These are phyloP conservation scores for Ophioceras dolichostomum DNA, from an alignment of 2,329 filamentous ascomycete species.

Conservation along the genomic window DNA sequence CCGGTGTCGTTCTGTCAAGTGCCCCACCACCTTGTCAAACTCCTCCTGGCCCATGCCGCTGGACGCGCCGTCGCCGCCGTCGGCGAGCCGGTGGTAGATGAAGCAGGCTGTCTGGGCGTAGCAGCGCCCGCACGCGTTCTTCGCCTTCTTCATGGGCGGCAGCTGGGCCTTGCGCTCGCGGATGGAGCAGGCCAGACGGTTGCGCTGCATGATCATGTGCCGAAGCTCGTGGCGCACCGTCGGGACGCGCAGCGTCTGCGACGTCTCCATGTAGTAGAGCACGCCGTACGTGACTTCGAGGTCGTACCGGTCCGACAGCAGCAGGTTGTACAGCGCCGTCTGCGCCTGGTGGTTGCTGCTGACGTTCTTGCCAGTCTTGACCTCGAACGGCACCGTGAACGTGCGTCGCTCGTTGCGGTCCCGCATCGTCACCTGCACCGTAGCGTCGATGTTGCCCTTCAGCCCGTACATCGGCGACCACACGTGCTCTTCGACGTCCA, in stretches of 20 bases:
- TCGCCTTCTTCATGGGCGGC: conserved; percentile 74
- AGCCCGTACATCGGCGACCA: conserved; percentile 97
- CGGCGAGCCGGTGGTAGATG: conserved; percentile 82
- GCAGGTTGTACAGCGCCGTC: conserved; percentile 84
- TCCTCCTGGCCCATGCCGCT: conserved; percentile 64
- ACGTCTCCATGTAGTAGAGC: conserved; percentile 89
- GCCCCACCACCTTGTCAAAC: conserved; percentile 69
- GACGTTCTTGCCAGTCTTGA: conserved; percentile 84
- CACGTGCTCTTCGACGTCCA: conserved; percentile 94
- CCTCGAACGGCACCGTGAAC: conserved; percentile 82
- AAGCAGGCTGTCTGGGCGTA: conserved; percentile 90
- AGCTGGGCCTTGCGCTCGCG: conserved; percentile 68
- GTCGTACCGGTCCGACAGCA: conserved; percentile 91
- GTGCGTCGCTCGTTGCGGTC: conserved; percentile 49
- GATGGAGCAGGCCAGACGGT: conserved; percentile 75
- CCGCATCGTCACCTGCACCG: conserved; percentile 74
- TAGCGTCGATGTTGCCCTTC: conserved; percentile 96
- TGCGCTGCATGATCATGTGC: conserved; percentile 95
- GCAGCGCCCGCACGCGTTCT: conserved; percentile 72
- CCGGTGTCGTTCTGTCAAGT: conserved; percentile 62
- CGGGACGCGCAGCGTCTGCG: conserved; percentile 74
- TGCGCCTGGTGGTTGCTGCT: conserved; percentile 81
- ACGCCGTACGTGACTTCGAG: conserved; percentile 83
- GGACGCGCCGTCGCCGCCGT: conserved; percentile 68
- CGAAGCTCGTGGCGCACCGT: conserved; percentile 78